Evolutionary conservation across 139 green algal genomes (phyloP), one percentile per base, ranked within the genome.

Genomic region (Volvox africanus): DNA sequence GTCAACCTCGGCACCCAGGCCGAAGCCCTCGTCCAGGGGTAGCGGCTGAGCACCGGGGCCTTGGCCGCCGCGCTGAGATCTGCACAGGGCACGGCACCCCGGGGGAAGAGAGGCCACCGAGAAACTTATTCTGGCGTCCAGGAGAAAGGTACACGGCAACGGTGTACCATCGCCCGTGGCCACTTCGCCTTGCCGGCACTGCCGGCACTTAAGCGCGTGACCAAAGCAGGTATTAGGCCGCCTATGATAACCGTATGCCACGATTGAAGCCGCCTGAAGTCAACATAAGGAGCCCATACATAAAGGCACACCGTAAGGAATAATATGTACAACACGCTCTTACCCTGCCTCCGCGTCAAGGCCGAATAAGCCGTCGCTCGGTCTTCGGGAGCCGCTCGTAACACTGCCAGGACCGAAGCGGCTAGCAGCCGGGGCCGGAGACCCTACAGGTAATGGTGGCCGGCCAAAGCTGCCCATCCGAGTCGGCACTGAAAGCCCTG

Each of bases 341-440:
- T 37, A 88, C 83, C 67, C 83, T 65, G 78, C 44, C 55, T 90
- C 86, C 37, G 75, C 73, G 6, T 84, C 86, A 21, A 91, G 76
- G 17, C 87, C 87, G 44, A 55, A 91, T 5, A 36, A 19, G 16
- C 50, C 86, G 3, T 83, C 73, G 86, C 50, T 84, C 5, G 67
- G 67, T 61, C 50, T 30, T 22, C 44, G 71, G 3, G 73, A 83
- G 20, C 86, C 35, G 30, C 37, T 17, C 22, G 30, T 28, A 0
- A 35, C 35, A 19, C 62, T 28, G 35, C 82, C 67, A 5, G 33
- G 35, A n/a, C 84, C 68, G 37, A n/a, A 75, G n/a, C 85, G 68
- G 67, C 37, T 30, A 9, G 28, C 19, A 5, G 35, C 26, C 5
- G 35, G 62, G 0, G 62, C 30, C 82, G 62, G 83, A 33, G 14